Base-by-base conservation (phyloP, 2,329 filamentous ascomycete species). In the Neopestalotiopsis rosae region DNA sequence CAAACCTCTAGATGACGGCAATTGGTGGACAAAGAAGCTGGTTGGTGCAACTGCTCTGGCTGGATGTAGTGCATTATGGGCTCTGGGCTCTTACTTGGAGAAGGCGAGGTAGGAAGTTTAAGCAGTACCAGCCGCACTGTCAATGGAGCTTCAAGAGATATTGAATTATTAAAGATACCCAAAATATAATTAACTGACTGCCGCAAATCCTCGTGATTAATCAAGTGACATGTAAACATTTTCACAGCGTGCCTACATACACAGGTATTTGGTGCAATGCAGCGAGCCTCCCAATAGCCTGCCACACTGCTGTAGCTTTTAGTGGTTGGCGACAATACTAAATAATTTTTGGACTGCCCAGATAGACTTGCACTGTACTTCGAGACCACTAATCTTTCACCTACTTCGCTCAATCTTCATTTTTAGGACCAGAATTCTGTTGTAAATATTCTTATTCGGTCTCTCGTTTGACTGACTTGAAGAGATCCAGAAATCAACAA, bases 11-110 rank as follows among this genome's bases (percentile, higher is more conserved):
- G 90, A 87, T 2, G 89, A 91, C 67, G 87, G 90, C 42, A 87
- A 88, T 67, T 92, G 90, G 88, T 91, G 89, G 86, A 87, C 83
- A 2, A 92, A 90, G 82, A 91, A 90, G 79, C 79, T 87, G 1
- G 79, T 88, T 38, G 90, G 90, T n/a, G 88, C 86, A 4, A 87
- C 88, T 24, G 88, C 88, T 7, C 79, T 92, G 66, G 86, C 84
- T n/a, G 89, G 88, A 0, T 91, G 89, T 74, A 86, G 85, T 10
- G 77, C 88, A 59, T 78, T 91, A 1, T 91, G 89, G 89, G 84
- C 82, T 5, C 70, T 89, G 24, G 86, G 88, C 4, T 88, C 88
- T 1, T 87, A 86, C 66, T 68, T 91, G 42, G 87, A 81, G 67
- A 68, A 75, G 0, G 68, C 75, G 74, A 74, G 69, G 70, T 71